Evolutionary conservation across 169 alveolate species (phyloP).

Genomic region (Eimeria tenella): DNA sequence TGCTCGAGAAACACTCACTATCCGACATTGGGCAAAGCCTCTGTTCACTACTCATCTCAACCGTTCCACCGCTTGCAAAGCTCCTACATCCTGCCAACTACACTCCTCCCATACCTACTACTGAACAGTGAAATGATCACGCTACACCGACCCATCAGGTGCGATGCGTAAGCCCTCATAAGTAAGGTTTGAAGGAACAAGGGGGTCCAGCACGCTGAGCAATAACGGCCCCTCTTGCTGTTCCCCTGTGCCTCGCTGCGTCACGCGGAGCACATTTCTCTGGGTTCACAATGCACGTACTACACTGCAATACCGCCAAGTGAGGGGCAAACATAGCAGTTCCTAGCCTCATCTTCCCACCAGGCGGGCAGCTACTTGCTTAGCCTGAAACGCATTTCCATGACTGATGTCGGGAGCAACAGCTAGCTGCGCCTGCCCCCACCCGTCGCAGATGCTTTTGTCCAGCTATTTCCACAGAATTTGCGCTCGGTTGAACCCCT

Average conservation of each 20-base stretch:
- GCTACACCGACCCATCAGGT: not conserved
- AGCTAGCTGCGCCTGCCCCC: constrained; percentile 22
- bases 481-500: constrained; percentile 62
- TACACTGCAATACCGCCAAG: constrained; percentile 63
- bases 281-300: constrained; percentile 65
- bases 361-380: constrained; percentile 50
- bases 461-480: constrained; percentile 49
- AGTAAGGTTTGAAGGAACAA: constrained; percentile 68
- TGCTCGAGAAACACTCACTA: too few relatives aligned
- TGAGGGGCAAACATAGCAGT: constrained; percentile 39
- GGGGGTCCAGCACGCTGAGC: constrained; percentile 68
- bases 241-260: constrained; percentile 62
- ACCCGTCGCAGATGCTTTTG: not conserved
- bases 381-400: constrained; percentile 38
- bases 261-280: constrained; percentile 33
- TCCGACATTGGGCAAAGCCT: too few relatives aligned
- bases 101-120: too few relatives aligned
- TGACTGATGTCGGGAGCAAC: not conserved
- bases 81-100: too few relatives aligned
- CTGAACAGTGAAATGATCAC: too few relatives aligned
- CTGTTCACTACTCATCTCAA: too few relatives aligned
- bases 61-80: too few relatives aligned
- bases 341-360: constrained; percentile 68
- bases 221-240: constrained; percentile 58
- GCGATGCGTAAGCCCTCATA: constrained; percentile 72